Conservation (phyloP, 176 grass and related monocot species). For the bread wheat (Triticum aestivum) region DNA sequence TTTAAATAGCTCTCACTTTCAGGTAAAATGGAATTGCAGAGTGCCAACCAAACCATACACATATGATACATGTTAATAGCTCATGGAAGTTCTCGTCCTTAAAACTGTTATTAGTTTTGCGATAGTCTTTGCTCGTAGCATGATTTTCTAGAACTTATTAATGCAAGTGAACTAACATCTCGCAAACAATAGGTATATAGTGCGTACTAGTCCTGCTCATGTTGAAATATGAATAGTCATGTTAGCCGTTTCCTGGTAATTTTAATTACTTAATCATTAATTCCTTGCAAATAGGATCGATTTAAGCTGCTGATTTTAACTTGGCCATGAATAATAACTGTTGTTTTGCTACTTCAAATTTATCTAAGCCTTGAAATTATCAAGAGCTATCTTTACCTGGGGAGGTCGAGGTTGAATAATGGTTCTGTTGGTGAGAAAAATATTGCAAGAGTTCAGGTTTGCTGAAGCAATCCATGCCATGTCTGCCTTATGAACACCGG, state of each 20-base stretch:
- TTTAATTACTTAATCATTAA: slow-evolving; percentile 3
- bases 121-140: not conserved
- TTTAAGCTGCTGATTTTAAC: slow-evolving; percentile 5
- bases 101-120: slow-evolving; percentile 18
- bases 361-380: not conserved
- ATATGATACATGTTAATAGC: slow-evolving; percentile 10
- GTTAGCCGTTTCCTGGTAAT: slow-evolving; percentile 6
- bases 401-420: not conserved
- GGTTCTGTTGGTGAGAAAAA: not conserved
- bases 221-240: slow-evolving; percentile 29
- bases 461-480: not conserved
- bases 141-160: slow-evolving; percentile 15
- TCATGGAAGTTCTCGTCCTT: not conserved
- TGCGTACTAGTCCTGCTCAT: slow-evolving; percentile 8
- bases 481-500: not conserved
- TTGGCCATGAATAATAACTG: not conserved
- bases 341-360: slow-evolving; percentile 12
- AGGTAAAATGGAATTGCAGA: slow-evolving; percentile 45
- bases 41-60: not conserved
- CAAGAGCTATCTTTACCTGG: slow-evolving; percentile 4
- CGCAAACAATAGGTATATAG: slow-evolving; percentile 16
- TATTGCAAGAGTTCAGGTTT: not conserved
- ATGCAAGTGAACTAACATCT: slow-evolving; percentile 29
- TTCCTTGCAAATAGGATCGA: not conserved
- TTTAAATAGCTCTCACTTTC: slow-evolving; percentile 71